Conservation (phyloP, 2,329 filamentous ascomycete species). For the Sclerotinia sclerotiorum region DNA sequence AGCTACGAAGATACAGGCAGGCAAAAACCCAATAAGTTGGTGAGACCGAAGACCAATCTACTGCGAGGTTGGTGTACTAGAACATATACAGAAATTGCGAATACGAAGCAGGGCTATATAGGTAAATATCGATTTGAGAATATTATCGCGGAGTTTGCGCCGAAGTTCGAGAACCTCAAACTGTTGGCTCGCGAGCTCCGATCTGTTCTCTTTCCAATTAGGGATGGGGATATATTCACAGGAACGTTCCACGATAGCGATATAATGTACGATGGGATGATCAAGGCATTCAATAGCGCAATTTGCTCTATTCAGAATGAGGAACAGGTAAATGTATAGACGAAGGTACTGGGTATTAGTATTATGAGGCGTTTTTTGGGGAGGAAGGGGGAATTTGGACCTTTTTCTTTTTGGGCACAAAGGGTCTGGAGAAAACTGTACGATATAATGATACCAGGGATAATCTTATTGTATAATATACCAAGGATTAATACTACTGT, state of each 20-base stretch:
- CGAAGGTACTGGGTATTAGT: too few relatives aligned
- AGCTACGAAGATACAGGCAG: constrained; percentile 9
- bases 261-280: constrained; percentile 13
- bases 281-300: not conserved
- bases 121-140: constrained; percentile 32
- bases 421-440: too few relatives aligned
- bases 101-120: constrained; percentile 30
- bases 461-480: too few relatives aligned
- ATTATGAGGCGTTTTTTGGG: too few relatives aligned
- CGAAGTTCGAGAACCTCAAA: constrained; percentile 34
- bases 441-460: too few relatives aligned
- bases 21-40: constrained; percentile 26
- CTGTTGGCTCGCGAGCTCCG: constrained; percentile 24
- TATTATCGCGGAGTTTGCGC: constrained; percentile 35
- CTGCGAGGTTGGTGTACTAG: constrained; percentile 36
- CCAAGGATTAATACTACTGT: too few relatives aligned
- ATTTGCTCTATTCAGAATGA: constrained; percentile 20
- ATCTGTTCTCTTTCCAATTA: constrained; percentile 31
- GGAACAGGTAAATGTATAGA: too few relatives aligned
- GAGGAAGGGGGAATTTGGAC: too few relatives aligned
- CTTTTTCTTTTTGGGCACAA: too few relatives aligned
- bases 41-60: constrained; percentile 25
- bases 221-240: constrained; percentile 32
- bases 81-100: constrained; percentile 34
- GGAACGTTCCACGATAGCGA: constrained; percentile 27